A percentile compares a stretch with the other conserved stretches of the same genome.
phyloP scores from a whole-genome alignment of 805 yeast species.

The Metschnikowia dekortorum region DNA sequence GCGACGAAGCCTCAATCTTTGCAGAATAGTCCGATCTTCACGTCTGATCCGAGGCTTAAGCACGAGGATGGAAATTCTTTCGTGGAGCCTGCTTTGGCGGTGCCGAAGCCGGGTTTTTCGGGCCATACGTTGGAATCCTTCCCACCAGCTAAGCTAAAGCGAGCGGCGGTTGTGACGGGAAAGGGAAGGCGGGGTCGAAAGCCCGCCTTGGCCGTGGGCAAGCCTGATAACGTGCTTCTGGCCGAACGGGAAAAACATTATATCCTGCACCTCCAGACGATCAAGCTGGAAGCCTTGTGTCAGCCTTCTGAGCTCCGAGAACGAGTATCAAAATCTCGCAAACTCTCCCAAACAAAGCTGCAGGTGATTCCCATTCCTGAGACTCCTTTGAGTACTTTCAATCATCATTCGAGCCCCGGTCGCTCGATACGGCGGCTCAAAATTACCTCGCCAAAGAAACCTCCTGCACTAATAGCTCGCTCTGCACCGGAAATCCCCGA shows the following conservation, averaged over 20 bases:
- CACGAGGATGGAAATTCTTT: conserved; percentile 21
- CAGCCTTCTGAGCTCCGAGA: conserved; percentile 14
- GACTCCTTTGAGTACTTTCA: neutral
- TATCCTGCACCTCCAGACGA: conserved; percentile 13
- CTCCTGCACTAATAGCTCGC: conserved; percentile 19
- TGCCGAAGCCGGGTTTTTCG: conserved; percentile 56
- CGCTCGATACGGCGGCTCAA: conserved; percentile 18
- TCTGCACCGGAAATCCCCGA: conserved; percentile 9
- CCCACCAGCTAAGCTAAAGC: conserved; percentile 58
- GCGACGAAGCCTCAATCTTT: neutral
- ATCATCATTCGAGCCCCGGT: neutral
- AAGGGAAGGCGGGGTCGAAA: conserved; percentile 29
- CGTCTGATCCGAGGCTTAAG: conserved; percentile 4
- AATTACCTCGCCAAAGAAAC: conserved; percentile 32
- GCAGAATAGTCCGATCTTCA: conserved; percentile 11
- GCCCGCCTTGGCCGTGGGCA: conserved; percentile 7
- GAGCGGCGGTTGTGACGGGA: conserved; percentile 50
- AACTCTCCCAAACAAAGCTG: conserved; percentile 19
- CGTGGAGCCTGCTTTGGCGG: conserved; percentile 56
- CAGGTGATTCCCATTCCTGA: conserved; percentile 5
- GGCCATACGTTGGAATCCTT: conserved; percentile 70
- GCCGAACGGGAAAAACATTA: conserved; percentile 11
- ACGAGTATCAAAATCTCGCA: conserved; percentile 10
- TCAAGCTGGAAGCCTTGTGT: conserved; percentile 13
- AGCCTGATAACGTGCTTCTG: conserved; percentile 17